Percentiles rank a stretch among this genome's conserved stretches.
phyloP scores from a whole-genome alignment of 108 stramenopile genomes.

The Nitzschia palea region DNA sequence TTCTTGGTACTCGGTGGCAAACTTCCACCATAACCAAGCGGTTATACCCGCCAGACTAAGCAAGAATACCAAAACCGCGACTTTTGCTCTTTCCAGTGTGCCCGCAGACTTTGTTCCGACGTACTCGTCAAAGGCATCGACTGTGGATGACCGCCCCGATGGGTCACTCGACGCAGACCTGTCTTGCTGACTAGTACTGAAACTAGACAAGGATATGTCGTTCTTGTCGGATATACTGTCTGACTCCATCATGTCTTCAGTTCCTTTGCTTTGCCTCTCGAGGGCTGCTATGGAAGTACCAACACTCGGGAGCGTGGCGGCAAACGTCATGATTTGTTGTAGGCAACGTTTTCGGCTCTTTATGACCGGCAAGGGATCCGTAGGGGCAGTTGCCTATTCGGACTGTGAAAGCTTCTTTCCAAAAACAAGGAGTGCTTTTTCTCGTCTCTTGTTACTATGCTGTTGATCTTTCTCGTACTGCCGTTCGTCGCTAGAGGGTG shows the following conservation, averaged over 20 bases:
- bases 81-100: not conserved
- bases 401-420: no score
- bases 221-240: not conserved
- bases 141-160: not conserved
- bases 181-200: no score
- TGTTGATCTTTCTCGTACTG: no score
- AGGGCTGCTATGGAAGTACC: no score
- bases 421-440: no score
- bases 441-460: no score
- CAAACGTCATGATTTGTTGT: no score
- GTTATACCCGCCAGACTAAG: slow-evolving; percentile 1
- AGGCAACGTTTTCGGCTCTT: no score
- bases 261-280: not conserved
- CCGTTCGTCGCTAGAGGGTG: no score
- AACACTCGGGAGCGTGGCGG: no score
- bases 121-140: not conserved
- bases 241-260: not conserved
- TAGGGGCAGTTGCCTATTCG: no score
- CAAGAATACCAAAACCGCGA: not conserved
- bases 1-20: slow-evolving; percentile 3
- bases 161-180: not conserved
- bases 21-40: slow-evolving; percentile 12
- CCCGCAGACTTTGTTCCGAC: not conserved
- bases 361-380: no score
- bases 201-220: not conserved